Conservation (phyloP, 257 asterid species). For the Ocimum tenuiflorum region DNA sequence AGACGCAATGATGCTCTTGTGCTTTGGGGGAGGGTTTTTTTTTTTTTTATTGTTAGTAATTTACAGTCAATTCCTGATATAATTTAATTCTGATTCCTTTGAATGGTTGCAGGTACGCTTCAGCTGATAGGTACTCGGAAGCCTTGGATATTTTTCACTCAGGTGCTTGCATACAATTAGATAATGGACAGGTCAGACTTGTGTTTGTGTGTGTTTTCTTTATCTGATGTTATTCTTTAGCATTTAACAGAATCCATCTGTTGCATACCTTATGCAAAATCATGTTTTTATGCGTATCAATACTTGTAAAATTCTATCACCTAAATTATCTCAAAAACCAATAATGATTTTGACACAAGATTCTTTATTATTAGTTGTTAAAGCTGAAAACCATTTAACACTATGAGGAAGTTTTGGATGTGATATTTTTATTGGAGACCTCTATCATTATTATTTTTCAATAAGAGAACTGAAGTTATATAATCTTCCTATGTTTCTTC, state of each 20-base stretch:
- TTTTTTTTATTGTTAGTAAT: not conserved
- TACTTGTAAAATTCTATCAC: not conserved
- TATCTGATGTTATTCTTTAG: conserved; percentile 3
- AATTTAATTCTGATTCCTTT: conserved; percentile 1
- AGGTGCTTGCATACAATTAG: conserved; percentile 89
- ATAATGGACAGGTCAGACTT: conserved; percentile 60
- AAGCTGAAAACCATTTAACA: not conserved
- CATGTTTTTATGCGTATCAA: conserved; percentile 1
- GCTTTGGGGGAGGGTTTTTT: not conserved
- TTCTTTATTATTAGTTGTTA: not conserved
- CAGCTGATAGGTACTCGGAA: conserved; percentile 58
- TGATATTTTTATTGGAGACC: conserved; percentile 11
- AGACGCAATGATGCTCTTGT: conserved; percentile 27
- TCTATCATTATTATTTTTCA: conserved; percentile 3
- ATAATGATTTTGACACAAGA: conserved; percentile 7
- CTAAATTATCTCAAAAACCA: not conserved
- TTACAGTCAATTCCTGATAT: not conserved
- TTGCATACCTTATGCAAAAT: not conserved
- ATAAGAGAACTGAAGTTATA: not conserved
- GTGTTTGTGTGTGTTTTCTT: not conserved
- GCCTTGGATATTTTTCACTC: conserved; percentile 81
- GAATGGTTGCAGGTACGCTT: conserved; percentile 45
- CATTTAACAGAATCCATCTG: not conserved
- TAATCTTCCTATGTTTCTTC: conserved; percentile 1
- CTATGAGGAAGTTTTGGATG: not conserved